A percentile compares a stretch with the other conserved stretches of the same genome.
These are phyloP conservation scores for Caryopteris hybrid DNA, from an alignment of 305 asterid genomes.

Conservation along the genomic window DNA sequence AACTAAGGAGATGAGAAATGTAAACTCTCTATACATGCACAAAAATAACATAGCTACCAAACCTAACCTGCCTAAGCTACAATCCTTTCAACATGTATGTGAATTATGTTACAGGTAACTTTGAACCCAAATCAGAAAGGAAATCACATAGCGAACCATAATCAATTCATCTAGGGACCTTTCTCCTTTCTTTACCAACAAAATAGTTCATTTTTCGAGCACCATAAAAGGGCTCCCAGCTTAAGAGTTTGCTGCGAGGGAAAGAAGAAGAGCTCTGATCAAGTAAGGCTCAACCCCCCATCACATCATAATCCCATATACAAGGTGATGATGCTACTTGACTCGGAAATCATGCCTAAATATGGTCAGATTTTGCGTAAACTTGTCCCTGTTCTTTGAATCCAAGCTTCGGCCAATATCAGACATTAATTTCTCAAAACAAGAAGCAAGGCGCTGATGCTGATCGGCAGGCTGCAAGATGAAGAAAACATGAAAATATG, in stretches of 20 bases:
- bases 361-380: conserved; percentile 76
- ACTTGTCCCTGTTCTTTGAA: conserved; percentile 91
- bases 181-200: conserved; percentile 15
- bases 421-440: conserved; percentile 82
- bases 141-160: conserved; percentile 13
- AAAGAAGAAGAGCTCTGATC: background rate
- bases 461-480: conserved; percentile 75
- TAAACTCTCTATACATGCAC: conserved; percentile 17
- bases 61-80: conserved; percentile 3
- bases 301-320: background rate
- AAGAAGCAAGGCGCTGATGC: conserved; percentile 77
- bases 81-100: background rate
- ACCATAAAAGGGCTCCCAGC: background rate
- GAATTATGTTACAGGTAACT: conserved; percentile 16
- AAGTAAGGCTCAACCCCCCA: background rate
- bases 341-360: conserved; percentile 85
- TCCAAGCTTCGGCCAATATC: conserved; percentile 81
- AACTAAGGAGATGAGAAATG: conserved; percentile 15
- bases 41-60: conserved; percentile 14
- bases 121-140: background rate
- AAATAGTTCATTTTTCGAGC: conserved; percentile 5
- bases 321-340: conserved; percentile 34
- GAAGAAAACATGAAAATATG: conserved; percentile 16
- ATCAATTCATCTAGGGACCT: background rate
- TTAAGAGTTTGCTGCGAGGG: no score